These are phyloP conservation scores for Porodaedalea pini DNA, from an alignment of 1,284 basidiomycete species.

Conservation along the genomic window DNA sequence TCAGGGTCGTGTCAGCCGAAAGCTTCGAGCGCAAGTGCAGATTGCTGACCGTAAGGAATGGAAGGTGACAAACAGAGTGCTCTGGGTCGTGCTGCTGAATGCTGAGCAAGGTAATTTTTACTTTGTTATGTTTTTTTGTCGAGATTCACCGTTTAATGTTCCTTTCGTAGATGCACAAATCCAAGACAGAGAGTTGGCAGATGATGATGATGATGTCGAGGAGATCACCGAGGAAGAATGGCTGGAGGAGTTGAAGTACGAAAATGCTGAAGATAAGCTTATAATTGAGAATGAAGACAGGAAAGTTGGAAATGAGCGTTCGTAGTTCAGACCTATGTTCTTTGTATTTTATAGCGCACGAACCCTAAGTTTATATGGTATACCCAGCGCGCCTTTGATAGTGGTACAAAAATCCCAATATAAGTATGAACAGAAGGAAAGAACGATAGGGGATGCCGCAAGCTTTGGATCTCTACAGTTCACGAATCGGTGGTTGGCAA, in stretches of 20 bases:
- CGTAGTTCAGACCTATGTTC: no score
- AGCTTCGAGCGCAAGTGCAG: background rate
- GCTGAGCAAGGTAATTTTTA: background rate
- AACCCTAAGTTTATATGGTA: no score
- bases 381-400: no score
- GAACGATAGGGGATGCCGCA: no score
- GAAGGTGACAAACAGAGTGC: background rate
- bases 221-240: background rate
- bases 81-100: background rate
- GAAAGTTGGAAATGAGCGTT: no score
- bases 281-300: background rate
- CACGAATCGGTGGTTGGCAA: no score
- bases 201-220: background rate
- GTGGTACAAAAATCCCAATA: no score
- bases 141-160: background rate
- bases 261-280: background rate
- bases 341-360: no score
- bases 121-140: background rate
- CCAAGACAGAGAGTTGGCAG: background rate
- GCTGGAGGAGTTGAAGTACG: background rate
- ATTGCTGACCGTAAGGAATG: slow-evolving; percentile 1
- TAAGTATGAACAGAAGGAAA: no score
- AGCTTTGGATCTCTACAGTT: no score
- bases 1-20: background rate
- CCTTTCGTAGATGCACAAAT: slow-evolving; percentile 2